Evolutionary conservation across 2,329 filamentous ascomycete species (phyloP).

Genomic region (Incumbomyces lentus): DNA sequence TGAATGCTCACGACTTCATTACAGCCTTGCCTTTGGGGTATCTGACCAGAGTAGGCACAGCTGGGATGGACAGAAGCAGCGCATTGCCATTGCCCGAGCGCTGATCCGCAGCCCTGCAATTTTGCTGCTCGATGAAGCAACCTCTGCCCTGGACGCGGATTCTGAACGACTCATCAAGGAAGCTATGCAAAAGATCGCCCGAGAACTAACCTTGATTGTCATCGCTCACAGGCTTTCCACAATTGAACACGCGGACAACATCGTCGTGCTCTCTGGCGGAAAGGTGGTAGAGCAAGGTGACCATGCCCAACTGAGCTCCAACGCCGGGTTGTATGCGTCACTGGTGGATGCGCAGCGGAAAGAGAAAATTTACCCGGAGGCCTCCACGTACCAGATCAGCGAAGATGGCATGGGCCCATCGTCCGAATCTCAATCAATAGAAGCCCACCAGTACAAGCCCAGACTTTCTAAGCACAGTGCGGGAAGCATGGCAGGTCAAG

Average conservation of each 20-base stretch:
- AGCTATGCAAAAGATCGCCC: conserved; percentile 23
- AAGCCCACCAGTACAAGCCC: no score
- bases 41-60: conserved; percentile 47
- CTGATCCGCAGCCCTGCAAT: conserved; percentile 77
- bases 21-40: conserved; percentile 32
- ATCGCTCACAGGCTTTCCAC: conserved; percentile 25
- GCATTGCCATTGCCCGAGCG: conserved; percentile 77
- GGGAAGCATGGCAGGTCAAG: no score
- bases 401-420: conserved; percentile 34
- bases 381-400: conserved; percentile 29
- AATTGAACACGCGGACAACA: conserved; percentile 29
- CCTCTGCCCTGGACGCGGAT: conserved; percentile 28
- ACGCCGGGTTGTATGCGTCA: conserved; percentile 36
- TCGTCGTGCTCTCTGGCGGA: conserved; percentile 28
- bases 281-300: conserved; percentile 27
- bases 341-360: conserved; percentile 38
- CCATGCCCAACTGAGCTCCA: conserved; percentile 24
- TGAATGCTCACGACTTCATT: conserved; percentile 30
- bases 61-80: conserved; percentile 63
- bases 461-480: no score
- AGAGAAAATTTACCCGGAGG: conserved; percentile 27
- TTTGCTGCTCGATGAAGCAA: conserved; percentile 39
- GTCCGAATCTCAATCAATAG: no score
- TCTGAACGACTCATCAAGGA: conserved; percentile 28
- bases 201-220: conserved; percentile 21